These are phyloP conservation scores for Yarrowia alimentaria DNA, from an alignment of 805 yeast genomes.

Conservation along the genomic window DNA sequence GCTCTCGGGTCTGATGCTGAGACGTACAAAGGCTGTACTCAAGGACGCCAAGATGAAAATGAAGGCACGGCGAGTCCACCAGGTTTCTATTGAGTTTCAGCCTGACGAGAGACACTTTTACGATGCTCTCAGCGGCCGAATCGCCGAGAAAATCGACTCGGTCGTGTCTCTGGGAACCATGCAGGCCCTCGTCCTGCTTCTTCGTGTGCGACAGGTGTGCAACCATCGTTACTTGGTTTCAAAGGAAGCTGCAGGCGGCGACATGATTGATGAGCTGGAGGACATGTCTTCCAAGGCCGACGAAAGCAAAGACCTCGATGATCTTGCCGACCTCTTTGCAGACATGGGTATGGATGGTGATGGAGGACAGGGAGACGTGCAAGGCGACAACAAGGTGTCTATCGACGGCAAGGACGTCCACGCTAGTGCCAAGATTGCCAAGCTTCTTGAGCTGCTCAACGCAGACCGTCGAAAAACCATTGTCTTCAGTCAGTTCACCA, in stretches of 20 bases:
- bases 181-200: conserved; percentile 37
- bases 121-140: conserved; percentile 32
- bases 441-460: conserved; percentile 40
- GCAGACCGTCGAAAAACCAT: conserved; percentile 44
- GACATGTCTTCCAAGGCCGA: conserved; percentile 29
- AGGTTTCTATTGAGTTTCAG: conserved; percentile 35
- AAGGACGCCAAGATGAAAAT: conserved; percentile 31
- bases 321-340: conserved; percentile 36
- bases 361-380: not conserved
- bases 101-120: conserved; percentile 38
- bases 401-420: conserved; percentile 31
- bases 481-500: conserved; percentile 47
- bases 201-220: conserved; percentile 44
- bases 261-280: conserved; percentile 32
- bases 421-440: conserved; percentile 42
- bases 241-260: conserved; percentile 12
- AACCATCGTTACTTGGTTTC: conserved; percentile 36
- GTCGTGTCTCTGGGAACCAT: no score
- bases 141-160: conserved; percentile 28
- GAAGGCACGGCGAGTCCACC: conserved; percentile 35
- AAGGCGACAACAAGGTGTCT: conserved; percentile 30
- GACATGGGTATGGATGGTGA: conserved; percentile 31
- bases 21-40: conserved; percentile 48
- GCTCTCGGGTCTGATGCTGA: conserved; percentile 43
- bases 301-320: conserved; percentile 34